phyloP scores from a whole-genome alignment of 202 grass and related monocot genomes.

The Saccharum hybrid region DNA sequence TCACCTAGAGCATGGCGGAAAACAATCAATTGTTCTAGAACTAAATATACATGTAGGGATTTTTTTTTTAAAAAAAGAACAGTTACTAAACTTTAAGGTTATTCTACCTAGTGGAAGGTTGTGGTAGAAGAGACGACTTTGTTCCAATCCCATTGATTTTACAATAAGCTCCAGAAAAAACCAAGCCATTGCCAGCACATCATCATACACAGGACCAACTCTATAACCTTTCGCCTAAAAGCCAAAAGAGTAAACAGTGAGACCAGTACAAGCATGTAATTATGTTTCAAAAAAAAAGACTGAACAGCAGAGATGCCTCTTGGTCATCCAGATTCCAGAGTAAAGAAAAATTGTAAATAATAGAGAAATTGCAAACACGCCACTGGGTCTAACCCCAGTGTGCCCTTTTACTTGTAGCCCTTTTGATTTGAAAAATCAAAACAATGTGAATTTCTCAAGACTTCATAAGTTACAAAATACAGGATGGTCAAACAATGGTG shows the following conservation, averaged over 20 bases:
- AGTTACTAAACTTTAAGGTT: slow-evolving; percentile 1
- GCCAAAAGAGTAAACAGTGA: slow-evolving; percentile 38
- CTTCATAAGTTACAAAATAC: slow-evolving; percentile 28
- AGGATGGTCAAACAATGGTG: neutral
- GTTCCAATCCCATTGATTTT: slow-evolving; percentile 97
- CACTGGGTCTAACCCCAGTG: neutral
- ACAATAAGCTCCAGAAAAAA: slow-evolving; percentile 99
- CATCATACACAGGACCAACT: slow-evolving; percentile 99
- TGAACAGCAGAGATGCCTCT: slow-evolving; percentile 31
- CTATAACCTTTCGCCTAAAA: slow-evolving; percentile 98
- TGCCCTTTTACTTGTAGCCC: neutral
- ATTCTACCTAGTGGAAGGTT: slow-evolving; percentile 86
- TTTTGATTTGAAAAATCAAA: slow-evolving; percentile 19
- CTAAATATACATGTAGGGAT: slow-evolving; percentile 27
- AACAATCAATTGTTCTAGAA: slow-evolving; percentile 43
- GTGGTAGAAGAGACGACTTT: slow-evolving; percentile 87
- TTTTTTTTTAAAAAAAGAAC: neutral
- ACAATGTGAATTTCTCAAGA: neutral
- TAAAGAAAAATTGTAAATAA: slow-evolving; percentile 17
- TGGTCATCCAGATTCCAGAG: slow-evolving; percentile 11
- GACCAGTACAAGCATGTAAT: slow-evolving; percentile 23
- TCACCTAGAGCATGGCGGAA: slow-evolving; percentile 61
- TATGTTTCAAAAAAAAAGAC: slow-evolving; percentile 21
- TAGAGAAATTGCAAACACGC: neutral
- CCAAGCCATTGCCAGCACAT: slow-evolving; percentile 99